Conservation (phyloP, 441 rosid genomes). For the Corymbia calophylla region DNA sequence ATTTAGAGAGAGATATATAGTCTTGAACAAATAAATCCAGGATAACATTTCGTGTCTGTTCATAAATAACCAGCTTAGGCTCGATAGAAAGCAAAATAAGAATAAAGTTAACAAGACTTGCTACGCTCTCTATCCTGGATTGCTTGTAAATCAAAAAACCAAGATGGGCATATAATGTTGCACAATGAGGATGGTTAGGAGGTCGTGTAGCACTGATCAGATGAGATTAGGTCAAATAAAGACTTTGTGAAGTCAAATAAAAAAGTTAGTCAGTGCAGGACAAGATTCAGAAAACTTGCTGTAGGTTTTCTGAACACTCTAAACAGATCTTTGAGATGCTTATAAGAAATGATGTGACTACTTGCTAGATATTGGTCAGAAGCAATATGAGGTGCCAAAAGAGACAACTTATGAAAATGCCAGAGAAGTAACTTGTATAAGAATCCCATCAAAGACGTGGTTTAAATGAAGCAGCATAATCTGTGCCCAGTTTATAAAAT, state of each 20-base stretch:
- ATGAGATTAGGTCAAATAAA: background rate
- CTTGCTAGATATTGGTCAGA: background rate
- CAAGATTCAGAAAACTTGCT: background rate
- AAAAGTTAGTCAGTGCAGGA: background rate
- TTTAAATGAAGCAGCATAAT: background rate
- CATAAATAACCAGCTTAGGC: background rate
- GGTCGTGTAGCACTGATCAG: background rate
- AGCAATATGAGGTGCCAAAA: background rate
- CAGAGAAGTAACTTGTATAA: background rate
- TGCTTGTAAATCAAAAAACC: background rate
- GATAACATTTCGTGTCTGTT: background rate
- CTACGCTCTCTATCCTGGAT: background rate
- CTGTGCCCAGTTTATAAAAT: background rate
- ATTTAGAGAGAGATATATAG: background rate
- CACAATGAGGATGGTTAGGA: background rate
- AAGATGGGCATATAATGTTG: background rate
- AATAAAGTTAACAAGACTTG: background rate
- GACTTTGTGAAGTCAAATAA: background rate
- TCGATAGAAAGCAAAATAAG: background rate
- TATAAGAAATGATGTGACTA: background rate
- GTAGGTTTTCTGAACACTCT: background rate
- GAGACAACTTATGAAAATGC: background rate
- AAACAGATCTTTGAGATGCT: background rate
- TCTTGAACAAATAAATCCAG: background rate
- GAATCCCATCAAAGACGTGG: background rate